phyloP scores from a whole-genome alignment of 2,329 filamentous ascomycete genomes.

The Cytospora piceae region DNA sequence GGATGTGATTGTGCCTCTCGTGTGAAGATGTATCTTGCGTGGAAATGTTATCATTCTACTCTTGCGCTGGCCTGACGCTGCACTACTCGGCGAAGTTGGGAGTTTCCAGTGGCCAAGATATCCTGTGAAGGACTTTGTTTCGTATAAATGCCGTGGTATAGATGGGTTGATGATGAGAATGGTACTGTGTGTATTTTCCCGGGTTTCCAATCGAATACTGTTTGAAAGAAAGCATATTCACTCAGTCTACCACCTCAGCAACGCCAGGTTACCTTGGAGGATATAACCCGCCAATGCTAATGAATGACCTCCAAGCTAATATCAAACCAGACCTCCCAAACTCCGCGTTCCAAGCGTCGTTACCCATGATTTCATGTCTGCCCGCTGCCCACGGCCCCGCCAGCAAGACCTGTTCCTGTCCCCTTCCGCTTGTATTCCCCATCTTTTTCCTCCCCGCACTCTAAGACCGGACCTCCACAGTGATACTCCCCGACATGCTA shows the following conservation, averaged over 20 bases:
- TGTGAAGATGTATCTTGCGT: background rate
- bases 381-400: background rate
- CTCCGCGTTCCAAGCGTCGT: background rate
- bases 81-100: no score
- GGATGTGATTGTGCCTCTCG: background rate
- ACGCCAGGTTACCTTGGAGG: background rate
- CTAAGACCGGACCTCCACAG: slow-evolving; percentile 12
- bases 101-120: no score
- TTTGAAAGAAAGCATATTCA: background rate
- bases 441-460: background rate
- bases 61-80: background rate
- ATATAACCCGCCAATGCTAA: background rate
- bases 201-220: background rate
- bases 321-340: background rate
- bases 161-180: no score
- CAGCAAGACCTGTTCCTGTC: background rate
- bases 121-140: no score
- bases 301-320: background rate
- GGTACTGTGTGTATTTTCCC: no score
- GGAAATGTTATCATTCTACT: background rate
- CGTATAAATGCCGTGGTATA: no score
- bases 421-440: background rate
- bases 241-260: background rate
- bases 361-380: background rate
- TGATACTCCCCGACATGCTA: slow-evolving; percentile 23